These are phyloP conservation scores for Casuarina cunninghamiana DNA, from an alignment of 306 rosid genomes.

Conservation along the genomic window DNA sequence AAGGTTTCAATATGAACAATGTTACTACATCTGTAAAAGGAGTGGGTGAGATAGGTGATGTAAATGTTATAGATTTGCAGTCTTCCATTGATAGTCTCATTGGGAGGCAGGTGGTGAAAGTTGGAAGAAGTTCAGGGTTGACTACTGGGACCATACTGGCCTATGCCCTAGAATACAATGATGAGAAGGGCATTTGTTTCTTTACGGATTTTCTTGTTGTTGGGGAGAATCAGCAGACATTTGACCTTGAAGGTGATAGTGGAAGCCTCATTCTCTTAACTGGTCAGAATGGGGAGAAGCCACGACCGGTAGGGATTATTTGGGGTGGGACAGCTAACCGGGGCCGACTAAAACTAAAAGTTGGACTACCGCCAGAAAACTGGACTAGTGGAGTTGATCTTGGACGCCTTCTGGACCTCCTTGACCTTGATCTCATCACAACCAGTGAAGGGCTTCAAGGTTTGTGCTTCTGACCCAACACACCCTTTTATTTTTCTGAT, in stretches of 20 bases:
- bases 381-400: slow-evolving; percentile 99
- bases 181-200: slow-evolving; percentile 96
- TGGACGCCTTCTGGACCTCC: slow-evolving; percentile 93
- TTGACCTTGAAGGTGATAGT: slow-evolving; percentile 99
- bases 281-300: slow-evolving; percentile 72
- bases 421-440: slow-evolving; percentile 90
- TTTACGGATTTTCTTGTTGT: slow-evolving; percentile 98
- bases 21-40: slow-evolving; percentile 76
- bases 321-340: slow-evolving; percentile 99
- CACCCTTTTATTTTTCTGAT: not conserved
- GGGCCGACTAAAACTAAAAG: slow-evolving; percentile 84
- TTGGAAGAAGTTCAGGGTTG: slow-evolving; percentile 98
- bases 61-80: slow-evolving; percentile 84
- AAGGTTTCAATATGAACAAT: slow-evolving; percentile 70
- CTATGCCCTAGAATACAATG: slow-evolving; percentile 93
- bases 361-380: slow-evolving; percentile 89
- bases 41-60: slow-evolving; percentile 87
- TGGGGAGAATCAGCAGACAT: slow-evolving; percentile 95
- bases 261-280: slow-evolving; percentile 96
- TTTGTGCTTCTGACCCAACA: slow-evolving; percentile 49
- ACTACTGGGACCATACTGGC: slow-evolving; percentile 96
- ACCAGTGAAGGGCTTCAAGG: slow-evolving; percentile 79
- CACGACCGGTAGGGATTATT: slow-evolving; percentile 90
- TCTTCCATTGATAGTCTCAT: slow-evolving; percentile 88
- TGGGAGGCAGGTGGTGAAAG: slow-evolving; percentile 91